Evolutionary conservation across 2,329 filamentous ascomycete genomes (phyloP).

Genomic region (Emericellopsis cladophorae): DNA sequence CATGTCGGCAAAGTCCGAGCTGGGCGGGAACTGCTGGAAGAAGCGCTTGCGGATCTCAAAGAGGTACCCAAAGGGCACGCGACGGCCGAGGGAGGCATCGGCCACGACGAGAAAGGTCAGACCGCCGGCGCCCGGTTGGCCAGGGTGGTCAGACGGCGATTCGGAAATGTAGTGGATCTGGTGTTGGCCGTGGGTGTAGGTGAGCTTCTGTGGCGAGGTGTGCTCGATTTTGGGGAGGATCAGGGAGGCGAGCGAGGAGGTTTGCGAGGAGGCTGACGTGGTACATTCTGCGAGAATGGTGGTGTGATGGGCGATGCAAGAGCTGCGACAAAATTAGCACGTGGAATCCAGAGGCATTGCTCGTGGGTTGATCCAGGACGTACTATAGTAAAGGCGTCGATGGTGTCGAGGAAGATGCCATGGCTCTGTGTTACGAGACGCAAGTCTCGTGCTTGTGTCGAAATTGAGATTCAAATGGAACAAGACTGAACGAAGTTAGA

Average conservation of each 20-base stretch:
- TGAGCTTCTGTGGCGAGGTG: conserved; percentile 69
- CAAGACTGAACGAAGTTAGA: too few relatives aligned
- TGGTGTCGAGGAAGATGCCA: conserved; percentile 60
- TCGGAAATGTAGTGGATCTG: conserved; percentile 95
- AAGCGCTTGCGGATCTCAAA: conserved; percentile 86
- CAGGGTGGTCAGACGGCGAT: conserved; percentile 53
- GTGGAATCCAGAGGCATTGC: not conserved
- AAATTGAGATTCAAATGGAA: too few relatives aligned
- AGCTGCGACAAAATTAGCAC: conserved; percentile 34
- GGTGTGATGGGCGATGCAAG: conserved; percentile 85
- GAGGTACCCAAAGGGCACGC: conserved; percentile 86
- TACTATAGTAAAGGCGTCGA: conserved; percentile 64
- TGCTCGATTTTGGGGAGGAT: conserved; percentile 94
- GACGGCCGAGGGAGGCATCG: conserved; percentile 66
- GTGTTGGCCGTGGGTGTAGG: conserved; percentile 82
- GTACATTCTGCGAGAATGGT: conserved; percentile 93
- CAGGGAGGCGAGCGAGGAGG: conserved; percentile 77
- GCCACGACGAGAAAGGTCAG: conserved; percentile 89
- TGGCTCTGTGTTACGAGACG: conserved; percentile 17
- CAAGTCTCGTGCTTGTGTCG: not conserved
- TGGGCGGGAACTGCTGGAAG: conserved; percentile 50
- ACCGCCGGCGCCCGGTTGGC: conserved; percentile 54
- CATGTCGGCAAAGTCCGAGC: conserved; percentile 47
- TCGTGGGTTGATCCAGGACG: conserved; percentile 14
- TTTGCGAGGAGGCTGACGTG: conserved; percentile 68